These are phyloP conservation scores for Ceratocystiopsis brevicomis DNA, from an alignment of 2,329 filamentous ascomycete species.

Conservation along the genomic window DNA sequence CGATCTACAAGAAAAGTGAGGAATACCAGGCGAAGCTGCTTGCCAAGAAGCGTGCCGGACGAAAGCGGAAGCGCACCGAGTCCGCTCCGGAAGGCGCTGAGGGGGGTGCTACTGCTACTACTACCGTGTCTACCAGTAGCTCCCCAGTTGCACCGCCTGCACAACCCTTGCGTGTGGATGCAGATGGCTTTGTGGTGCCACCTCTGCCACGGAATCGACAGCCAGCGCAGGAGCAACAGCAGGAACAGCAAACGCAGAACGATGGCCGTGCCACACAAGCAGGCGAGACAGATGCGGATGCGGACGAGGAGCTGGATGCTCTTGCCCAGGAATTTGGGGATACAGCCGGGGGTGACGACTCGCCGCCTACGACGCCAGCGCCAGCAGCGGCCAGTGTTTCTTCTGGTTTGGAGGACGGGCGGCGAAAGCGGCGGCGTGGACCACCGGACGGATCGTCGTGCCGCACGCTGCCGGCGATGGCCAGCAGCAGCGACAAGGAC, in stretches of 20 bases:
- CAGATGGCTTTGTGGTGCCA: constrained; percentile 51
- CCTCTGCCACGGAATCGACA: constrained; percentile 19
- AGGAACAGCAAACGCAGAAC: background rate
- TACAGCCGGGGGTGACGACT: constrained; percentile 11
- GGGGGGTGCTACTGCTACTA: no score
- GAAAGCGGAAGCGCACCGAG: constrained; percentile 26
- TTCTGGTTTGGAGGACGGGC: no score
- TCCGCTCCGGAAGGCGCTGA: background rate
- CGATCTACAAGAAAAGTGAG: constrained; percentile 50
- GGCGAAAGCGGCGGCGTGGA: constrained; percentile 2
- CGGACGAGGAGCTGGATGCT: constrained; percentile 18
- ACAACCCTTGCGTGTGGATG: constrained; percentile 21
- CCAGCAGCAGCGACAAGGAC: constrained; percentile 1
- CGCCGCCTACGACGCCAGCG: constrained; percentile 3
- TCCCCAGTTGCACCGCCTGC: no score
- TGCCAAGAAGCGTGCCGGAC: constrained; percentile 24
- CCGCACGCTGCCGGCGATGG: constrained; percentile 7
- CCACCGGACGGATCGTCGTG: constrained; percentile 8
- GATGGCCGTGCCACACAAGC: background rate
- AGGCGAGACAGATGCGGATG: constrained; percentile 1
- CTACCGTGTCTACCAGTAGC: no score
- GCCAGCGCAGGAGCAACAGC: constrained; percentile 4
- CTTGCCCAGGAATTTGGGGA: constrained; percentile 28
- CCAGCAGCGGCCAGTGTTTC: background rate
- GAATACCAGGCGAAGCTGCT: constrained; percentile 36